Percentiles rank a stretch among this genome's conserved stretches.
phyloP scores from a whole-genome alignment of 345 rosid genomes.

The Camelina sativa region DNA sequence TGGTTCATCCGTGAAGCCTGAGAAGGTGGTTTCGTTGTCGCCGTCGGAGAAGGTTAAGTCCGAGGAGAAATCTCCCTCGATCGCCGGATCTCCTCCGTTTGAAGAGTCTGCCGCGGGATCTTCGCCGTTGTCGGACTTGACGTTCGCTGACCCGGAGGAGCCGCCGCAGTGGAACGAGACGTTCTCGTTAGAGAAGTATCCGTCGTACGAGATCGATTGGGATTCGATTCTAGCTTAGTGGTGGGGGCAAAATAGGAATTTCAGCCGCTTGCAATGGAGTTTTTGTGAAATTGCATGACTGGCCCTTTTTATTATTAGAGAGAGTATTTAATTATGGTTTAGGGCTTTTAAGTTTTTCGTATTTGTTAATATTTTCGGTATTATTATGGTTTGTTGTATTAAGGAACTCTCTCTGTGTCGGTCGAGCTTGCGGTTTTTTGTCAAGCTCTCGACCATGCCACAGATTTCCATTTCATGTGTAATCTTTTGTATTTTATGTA shows the following conservation, averaged over 20 bases:
- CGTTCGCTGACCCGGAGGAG: constrained; percentile 52
- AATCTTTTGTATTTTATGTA: constrained; percentile 13
- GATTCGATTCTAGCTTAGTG: constrained; percentile 51
- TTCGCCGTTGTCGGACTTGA: constrained; percentile 65
- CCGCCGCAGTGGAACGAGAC: constrained; percentile 62
- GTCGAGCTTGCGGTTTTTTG: constrained; percentile 53
- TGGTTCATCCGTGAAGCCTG: constrained; percentile 18
- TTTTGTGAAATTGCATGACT: constrained; percentile 49
- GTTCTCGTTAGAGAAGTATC: constrained; percentile 75
- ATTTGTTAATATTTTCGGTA: constrained; percentile 25
- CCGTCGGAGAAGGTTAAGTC: constrained; percentile 44
- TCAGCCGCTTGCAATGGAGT: constrained; percentile 48
- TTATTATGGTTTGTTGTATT: constrained; percentile 26
- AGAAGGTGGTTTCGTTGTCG: constrained; percentile 11
- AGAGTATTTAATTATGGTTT: constrained; percentile 13
- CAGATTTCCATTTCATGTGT: constrained; percentile 28
- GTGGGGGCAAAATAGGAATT: constrained; percentile 31
- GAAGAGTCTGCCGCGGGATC: constrained; percentile 59
- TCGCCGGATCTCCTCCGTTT: constrained; percentile 44
- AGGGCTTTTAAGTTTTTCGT: background rate
- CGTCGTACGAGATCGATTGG: constrained; percentile 96
- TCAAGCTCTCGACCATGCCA: constrained; percentile 47
- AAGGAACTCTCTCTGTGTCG: constrained; percentile 28
- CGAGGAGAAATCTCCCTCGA: constrained; percentile 46
- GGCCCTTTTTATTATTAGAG: background rate